phyloP scores from a whole-genome alignment of 1,284 basidiomycete species.

The Schizophyllum amplum region DNA sequence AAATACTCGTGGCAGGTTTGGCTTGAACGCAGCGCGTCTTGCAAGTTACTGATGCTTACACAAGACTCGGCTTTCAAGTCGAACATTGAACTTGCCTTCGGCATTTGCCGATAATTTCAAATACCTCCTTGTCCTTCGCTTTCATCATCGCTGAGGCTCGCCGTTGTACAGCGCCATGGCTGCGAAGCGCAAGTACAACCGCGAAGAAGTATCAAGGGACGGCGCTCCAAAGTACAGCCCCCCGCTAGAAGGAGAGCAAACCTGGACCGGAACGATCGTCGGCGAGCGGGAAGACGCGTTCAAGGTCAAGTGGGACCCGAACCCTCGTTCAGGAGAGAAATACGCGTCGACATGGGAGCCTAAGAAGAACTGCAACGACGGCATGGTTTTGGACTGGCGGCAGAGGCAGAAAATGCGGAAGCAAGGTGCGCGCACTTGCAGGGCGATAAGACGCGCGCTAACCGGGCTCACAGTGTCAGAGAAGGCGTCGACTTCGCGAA shows the following conservation, averaged over 20 bases:
- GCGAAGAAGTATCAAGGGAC: neutral
- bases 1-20: too few species aligned
- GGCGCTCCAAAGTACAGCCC: neutral
- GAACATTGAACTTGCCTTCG: too few species aligned
- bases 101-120: too few species aligned
- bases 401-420: neutral
- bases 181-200: neutral
- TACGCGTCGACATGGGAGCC: neutral
- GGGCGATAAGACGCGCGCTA: neutral
- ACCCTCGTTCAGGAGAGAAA: neutral
- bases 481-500: neutral
- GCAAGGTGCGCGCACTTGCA: neutral
- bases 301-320: neutral
- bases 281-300: neutral
- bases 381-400: neutral
- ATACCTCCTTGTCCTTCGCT: too few species aligned
- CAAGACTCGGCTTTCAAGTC: too few species aligned
- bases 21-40: too few species aligned
- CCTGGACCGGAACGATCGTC: neutral
- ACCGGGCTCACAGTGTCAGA: neutral
- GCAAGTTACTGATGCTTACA: too few species aligned
- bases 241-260: neutral
- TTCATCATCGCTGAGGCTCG: too few species aligned
- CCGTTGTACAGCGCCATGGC: too few species aligned
- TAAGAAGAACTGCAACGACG: neutral